Conservation (phyloP, 768 basidiomycete species). For the Podaxis pistillaris region DNA sequence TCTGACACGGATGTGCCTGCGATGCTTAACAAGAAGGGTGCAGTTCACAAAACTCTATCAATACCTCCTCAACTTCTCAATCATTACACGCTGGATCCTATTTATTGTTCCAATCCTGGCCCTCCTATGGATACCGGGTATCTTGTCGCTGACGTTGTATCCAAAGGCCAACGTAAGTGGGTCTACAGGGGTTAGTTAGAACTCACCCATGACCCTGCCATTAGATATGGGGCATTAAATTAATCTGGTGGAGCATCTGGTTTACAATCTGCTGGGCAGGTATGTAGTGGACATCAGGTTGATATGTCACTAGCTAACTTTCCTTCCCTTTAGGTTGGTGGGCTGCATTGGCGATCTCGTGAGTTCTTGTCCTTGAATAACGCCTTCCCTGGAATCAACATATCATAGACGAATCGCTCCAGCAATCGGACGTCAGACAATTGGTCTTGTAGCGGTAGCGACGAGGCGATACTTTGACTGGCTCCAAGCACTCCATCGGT, state of each 20-base stretch:
- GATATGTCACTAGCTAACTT: not conserved
- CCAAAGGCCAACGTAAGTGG: constrained; percentile 49
- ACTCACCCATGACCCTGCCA: not conserved
- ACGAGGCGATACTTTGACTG: constrained; percentile 79
- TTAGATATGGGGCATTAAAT: constrained; percentile 56
- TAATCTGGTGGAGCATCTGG: constrained; percentile 87
- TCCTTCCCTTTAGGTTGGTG: constrained; percentile 63
- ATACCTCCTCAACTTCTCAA: constrained; percentile 72
- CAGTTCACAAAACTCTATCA: constrained; percentile 66
- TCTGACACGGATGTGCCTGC: not conserved
- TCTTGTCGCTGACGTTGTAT: constrained; percentile 53
- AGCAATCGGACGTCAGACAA: constrained; percentile 51
- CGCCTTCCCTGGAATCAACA: not conserved
- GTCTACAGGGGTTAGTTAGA: not conserved
- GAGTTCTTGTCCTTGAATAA: constrained; percentile 28
- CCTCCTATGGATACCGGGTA: constrained; percentile 72
- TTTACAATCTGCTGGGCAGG: constrained; percentile 76
- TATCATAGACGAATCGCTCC: constrained; percentile 47
- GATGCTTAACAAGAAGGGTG: not conserved
- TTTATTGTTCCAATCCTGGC: constrained; percentile 75
- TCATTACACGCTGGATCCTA: constrained; percentile 77
- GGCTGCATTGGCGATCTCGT: constrained; percentile 67
- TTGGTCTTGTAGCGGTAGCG: constrained; percentile 74
- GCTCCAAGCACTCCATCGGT: constrained; percentile 65
- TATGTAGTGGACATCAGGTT: constrained; percentile 24